Conservation (phyloP, 306 rosid genomes). For the Sicyos edulis region DNA sequence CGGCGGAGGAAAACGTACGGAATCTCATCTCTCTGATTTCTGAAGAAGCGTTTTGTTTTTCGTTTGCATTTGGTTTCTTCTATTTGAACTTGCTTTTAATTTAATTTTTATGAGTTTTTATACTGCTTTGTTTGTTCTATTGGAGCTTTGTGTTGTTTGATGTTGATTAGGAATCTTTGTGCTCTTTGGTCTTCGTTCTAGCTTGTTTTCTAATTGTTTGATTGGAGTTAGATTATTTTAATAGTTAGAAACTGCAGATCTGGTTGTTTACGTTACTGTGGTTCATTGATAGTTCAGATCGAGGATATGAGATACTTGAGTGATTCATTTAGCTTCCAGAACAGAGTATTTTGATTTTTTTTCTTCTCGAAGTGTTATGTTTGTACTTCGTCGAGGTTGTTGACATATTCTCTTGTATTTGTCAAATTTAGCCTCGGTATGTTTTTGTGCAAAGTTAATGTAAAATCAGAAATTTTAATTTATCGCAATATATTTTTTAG, state of each 20-base stretch:
- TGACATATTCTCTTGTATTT: too few relatives aligned
- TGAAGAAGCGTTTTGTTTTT: not conserved
- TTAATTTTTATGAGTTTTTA: not conserved
- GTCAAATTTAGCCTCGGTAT: too few relatives aligned
- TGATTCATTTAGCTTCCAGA: constrained; percentile 5
- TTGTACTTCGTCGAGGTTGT: too few relatives aligned
- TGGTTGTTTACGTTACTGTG: not conserved
- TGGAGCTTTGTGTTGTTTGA: too few relatives aligned
- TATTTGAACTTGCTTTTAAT: not conserved
- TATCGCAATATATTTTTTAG: too few relatives aligned
- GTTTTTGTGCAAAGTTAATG: too few relatives aligned
- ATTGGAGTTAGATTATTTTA: not conserved
- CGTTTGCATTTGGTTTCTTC: not conserved
- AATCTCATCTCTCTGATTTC: not conserved
- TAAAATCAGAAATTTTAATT: too few relatives aligned
- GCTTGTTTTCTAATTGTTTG: too few relatives aligned
- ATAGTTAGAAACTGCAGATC: not conserved
- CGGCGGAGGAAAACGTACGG: constrained; percentile 85
- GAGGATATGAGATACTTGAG: not conserved
- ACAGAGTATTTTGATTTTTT: too few relatives aligned
- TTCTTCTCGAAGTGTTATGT: too few relatives aligned
- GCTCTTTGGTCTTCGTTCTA: too few relatives aligned
- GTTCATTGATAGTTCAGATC: not conserved
- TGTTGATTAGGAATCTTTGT: too few relatives aligned
- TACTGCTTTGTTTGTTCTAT: not conserved